Evolutionary conservation across 441 rosid species (phyloP).

Genomic region (Adansonia madagascariensis): DNA sequence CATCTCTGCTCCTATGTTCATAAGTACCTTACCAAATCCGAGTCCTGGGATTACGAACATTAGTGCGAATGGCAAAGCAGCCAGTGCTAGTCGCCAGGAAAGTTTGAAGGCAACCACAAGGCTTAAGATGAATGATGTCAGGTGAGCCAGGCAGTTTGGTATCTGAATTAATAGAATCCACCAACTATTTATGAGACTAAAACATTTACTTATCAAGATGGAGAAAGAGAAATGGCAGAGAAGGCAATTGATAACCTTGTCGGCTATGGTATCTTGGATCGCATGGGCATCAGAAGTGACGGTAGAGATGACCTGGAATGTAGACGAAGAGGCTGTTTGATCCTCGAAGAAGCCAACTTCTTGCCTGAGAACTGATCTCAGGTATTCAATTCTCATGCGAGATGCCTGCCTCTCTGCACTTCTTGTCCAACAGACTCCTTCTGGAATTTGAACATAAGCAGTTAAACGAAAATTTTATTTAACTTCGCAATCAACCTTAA

Average conservation of each 20-base stretch:
- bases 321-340: conserved; percentile 38
- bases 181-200: neutral
- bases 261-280: conserved; percentile 48
- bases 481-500: too few relatives aligned
- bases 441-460: conserved; percentile 28
- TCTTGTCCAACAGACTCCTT: conserved; percentile 55
- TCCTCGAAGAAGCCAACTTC: conserved; percentile 50
- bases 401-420: conserved; percentile 53
- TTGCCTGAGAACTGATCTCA: conserved; percentile 47
- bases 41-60: conserved; percentile 43
- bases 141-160: conserved; percentile 42
- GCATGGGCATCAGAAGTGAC: conserved; percentile 46
- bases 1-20: conserved; percentile 34
- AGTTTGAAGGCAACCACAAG: conserved; percentile 41
- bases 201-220: neutral
- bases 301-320: conserved; percentile 44
- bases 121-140: conserved; percentile 39
- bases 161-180: conserved; percentile 32
- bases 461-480: neutral
- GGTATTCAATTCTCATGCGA: conserved; percentile 47
- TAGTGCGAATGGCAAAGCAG: conserved; percentile 46
- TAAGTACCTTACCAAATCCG: conserved; percentile 40
- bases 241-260: conserved; percentile 36
- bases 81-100: conserved; percentile 47
- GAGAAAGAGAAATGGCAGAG: neutral